Evolutionary conservation across 768 basidiomycete species (phyloP).

Genomic region (Lenzites betulinus): DNA sequence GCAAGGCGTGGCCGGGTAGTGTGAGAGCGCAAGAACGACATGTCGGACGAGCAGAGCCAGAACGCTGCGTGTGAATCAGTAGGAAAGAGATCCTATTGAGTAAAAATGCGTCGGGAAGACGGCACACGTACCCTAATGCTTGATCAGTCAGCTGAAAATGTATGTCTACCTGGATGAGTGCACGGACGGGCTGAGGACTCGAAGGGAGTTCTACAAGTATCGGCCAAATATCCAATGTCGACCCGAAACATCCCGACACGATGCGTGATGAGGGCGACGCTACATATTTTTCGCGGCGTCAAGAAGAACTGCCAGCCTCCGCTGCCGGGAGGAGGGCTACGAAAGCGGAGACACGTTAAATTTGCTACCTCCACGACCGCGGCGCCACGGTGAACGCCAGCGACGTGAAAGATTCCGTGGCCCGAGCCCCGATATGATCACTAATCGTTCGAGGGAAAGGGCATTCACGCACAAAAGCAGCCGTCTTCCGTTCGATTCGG

Average conservation of each 20-base stretch:
- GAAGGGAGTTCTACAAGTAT: background rate
- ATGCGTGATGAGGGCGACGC: too few species aligned
- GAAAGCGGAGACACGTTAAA: slow-evolving; percentile 29
- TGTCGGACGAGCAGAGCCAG: background rate
- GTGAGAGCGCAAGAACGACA: background rate
- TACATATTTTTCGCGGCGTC: slow-evolving; percentile 24
- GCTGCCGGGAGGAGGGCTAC: too few species aligned
- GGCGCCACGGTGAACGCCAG: slow-evolving; percentile 24
- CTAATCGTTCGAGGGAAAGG: slow-evolving; percentile 31
- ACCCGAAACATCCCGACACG: background rate
- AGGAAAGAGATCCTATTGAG: too few species aligned
- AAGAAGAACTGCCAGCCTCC: slow-evolving; percentile 27
- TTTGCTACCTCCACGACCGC: slow-evolving; percentile 24
- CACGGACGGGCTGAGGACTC: background rate
- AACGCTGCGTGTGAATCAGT: background rate
- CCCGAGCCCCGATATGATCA: slow-evolving; percentile 34
- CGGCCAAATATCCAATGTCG: background rate
- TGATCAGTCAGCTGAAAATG: too few species aligned
- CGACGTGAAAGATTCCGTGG: slow-evolving; percentile 33
- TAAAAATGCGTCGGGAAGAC: too few species aligned
- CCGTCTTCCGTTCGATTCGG: slow-evolving; percentile 25
- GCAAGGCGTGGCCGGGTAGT: slow-evolving; percentile 11
- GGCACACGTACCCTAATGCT: background rate
- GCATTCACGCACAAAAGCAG: slow-evolving; percentile 33
- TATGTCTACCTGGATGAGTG: too few species aligned